Evolutionary conservation across 2,329 filamentous ascomycete species (phyloP).

Genomic region (Colletotrichum musae): DNA sequence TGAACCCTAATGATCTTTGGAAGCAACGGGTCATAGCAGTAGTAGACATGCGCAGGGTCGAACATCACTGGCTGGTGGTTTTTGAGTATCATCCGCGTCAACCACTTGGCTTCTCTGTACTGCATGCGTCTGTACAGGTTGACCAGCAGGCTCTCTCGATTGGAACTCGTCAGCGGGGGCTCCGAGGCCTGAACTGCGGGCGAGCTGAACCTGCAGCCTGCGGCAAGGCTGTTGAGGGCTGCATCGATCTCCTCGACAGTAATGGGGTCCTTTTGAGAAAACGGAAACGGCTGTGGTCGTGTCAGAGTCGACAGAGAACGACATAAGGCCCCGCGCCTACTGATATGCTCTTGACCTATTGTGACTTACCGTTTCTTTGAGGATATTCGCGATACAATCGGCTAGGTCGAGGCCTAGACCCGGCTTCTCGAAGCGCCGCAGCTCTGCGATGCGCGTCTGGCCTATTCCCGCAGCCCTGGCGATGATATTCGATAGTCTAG

Average conservation of each 20-base stretch:
- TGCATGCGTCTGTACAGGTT: slow-evolving; percentile 72
- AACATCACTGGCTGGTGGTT: slow-evolving; percentile 78
- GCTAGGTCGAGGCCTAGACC: slow-evolving; percentile 77
- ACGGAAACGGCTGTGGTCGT: slow-evolving; percentile 60
- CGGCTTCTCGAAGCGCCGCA: slow-evolving; percentile 73
- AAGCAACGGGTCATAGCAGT: slow-evolving; percentile 77
- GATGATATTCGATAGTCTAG: slow-evolving; percentile 76
- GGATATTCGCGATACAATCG: slow-evolving; percentile 76
- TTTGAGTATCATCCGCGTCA: slow-evolving; percentile 85
- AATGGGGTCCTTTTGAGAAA: slow-evolving; percentile 57
- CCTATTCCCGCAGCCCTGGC: slow-evolving; percentile 76
- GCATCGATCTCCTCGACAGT: slow-evolving; percentile 81
- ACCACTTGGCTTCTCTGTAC: slow-evolving; percentile 86
- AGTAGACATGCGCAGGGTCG: slow-evolving; percentile 69
- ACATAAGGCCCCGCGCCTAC: not conserved
- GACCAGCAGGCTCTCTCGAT: slow-evolving; percentile 62
- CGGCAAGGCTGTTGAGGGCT: slow-evolving; percentile 76
- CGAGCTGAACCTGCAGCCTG: slow-evolving; percentile 79
- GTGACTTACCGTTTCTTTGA: slow-evolving; percentile 70
- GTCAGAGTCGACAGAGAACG: slow-evolving; percentile 7
- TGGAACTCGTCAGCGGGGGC: slow-evolving; percentile 45
- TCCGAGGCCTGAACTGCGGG: slow-evolving; percentile 65
- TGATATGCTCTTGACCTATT: not conserved
- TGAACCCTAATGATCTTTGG: slow-evolving; percentile 80
- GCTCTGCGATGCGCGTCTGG: slow-evolving; percentile 69